phyloP scores from a whole-genome alignment of 1,284 basidiomycete species.

The Cutaneotrichosporon dermatis region DNA sequence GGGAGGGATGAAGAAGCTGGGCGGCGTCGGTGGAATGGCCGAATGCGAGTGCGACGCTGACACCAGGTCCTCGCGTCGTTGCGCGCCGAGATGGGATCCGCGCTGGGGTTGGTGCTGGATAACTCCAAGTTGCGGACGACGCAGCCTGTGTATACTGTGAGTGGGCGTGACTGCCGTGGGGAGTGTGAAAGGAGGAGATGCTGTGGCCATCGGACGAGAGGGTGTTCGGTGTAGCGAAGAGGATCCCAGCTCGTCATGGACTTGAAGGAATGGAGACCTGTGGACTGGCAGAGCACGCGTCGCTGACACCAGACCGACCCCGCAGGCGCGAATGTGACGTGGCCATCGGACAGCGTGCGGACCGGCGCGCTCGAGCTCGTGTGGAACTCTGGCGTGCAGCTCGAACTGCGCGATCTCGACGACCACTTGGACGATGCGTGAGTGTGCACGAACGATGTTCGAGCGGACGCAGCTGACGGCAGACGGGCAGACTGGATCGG shows the following conservation, averaged over 20 bases:
- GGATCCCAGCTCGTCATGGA: too few relatives aligned
- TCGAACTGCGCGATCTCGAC: conserved; percentile 43
- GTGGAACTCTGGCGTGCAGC: conserved; percentile 25
- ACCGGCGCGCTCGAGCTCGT: conserved; percentile 27
- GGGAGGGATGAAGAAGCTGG: too few relatives aligned
- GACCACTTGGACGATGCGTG: conserved; percentile 47
- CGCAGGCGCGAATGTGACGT: neutral
- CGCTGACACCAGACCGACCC: conserved; percentile 4
- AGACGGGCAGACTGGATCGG: conserved; percentile 10
- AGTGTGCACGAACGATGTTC: conserved; percentile 11
- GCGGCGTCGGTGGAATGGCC: too few relatives aligned
- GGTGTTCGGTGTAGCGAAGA: too few relatives aligned
- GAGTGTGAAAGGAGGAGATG: neutral
- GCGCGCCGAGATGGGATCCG: neutral
- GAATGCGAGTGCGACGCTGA: neutral
- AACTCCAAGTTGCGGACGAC: conserved; percentile 32
- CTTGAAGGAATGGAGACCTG: neutral
- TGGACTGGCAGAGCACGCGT: too few relatives aligned
- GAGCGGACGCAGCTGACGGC: neutral
- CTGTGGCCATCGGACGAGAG: neutral
- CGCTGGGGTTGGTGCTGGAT: conserved; percentile 21
- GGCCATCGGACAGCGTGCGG: conserved; percentile 18
- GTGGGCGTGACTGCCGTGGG: too few relatives aligned
- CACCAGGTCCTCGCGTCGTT: neutral
- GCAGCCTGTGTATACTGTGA: conserved; percentile 29